Evolutionary conservation across 2,329 filamentous ascomycete genomes (phyloP).

Genomic region (Zymoseptoria pseudotritici): DNA sequence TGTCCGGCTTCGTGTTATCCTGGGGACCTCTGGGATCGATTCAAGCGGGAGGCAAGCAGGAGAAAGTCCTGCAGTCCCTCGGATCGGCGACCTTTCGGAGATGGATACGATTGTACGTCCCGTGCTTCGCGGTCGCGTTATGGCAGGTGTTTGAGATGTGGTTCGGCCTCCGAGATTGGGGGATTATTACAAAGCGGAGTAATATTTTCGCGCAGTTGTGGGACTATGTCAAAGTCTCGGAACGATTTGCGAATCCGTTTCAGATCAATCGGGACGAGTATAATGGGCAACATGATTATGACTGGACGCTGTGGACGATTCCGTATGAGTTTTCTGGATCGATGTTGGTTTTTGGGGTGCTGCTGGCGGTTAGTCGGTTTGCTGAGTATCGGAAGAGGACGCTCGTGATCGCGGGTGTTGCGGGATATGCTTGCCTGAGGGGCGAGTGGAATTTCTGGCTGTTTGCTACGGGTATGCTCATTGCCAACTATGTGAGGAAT

Average conservation of each 20-base stretch:
- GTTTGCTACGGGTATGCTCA: constrained; percentile 11
- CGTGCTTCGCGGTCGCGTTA: constrained; percentile 8
- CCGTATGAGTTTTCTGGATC: constrained; percentile 14
- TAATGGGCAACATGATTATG: constrained; percentile 8
- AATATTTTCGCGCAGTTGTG: constrained; percentile 11
- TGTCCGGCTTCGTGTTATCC: constrained; percentile 12
- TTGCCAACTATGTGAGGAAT: constrained; percentile 13
- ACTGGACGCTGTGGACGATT: constrained; percentile 20
- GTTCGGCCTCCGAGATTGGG: constrained; percentile 4
- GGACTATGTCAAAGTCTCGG: constrained; percentile 6
- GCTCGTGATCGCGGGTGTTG: constrained; percentile 5
- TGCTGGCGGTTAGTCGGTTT: constrained; percentile 7
- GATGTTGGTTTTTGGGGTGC: constrained; percentile 8
- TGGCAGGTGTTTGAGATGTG: constrained; percentile 10
- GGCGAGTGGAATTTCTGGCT: constrained; percentile 16
- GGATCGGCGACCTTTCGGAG: constrained; percentile 9
- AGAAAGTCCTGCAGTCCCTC: constrained; percentile 2
- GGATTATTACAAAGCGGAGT: not conserved
- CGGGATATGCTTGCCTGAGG: constrained; percentile 3
- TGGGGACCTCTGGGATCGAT: constrained; percentile 9
- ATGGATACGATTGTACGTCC: constrained; percentile 11
- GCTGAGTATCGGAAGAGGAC: constrained; percentile 2
- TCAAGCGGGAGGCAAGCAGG: constrained; percentile 2
- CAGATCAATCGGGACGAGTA: constrained; percentile 6
- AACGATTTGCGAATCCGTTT: constrained; percentile 14